A percentile compares a stretch with the other conserved stretches of the same genome.
Evolutionary conservation across 2,329 filamentous ascomycete genomes (phyloP).

Genomic region (Aspergillus alliaceus): DNA sequence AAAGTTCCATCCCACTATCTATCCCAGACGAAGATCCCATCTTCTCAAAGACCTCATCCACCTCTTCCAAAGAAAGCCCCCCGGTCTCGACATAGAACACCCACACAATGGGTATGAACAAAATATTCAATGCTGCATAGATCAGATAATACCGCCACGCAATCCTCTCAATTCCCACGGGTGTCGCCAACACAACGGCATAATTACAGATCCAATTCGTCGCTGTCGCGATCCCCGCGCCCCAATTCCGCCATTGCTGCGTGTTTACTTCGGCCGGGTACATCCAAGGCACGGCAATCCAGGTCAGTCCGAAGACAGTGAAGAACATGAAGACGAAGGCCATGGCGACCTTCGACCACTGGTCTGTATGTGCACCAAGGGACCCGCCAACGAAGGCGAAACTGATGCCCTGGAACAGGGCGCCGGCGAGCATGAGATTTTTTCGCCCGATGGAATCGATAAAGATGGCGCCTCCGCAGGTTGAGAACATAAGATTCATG

Average conservation of each 20-base stretch:
- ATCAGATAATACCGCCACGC: no score
- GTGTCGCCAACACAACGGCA: no score
- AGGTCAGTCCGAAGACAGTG: constrained; percentile 52
- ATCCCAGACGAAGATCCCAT: no score
- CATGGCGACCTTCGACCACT: constrained; percentile 15
- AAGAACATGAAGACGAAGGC: constrained; percentile 56
- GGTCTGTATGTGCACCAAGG: constrained; percentile 39
- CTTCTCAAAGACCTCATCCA: no score
- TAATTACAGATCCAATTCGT: no score
- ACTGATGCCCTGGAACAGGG: constrained; percentile 52
- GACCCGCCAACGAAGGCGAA: constrained; percentile 54
- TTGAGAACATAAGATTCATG: constrained; percentile 51
- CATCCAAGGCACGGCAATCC: constrained; percentile 41
- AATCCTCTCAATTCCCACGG: no score
- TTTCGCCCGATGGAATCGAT: constrained; percentile 56
- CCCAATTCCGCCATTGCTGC: constrained; percentile 49
- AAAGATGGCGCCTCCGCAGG: constrained; percentile 47
- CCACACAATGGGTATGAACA: no score
- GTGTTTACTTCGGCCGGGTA: constrained; percentile 48
- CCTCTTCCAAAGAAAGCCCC: no score
- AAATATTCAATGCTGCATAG: no score
- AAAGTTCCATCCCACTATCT: no score
- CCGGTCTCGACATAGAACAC: no score
- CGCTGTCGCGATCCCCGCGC: constrained; percentile 48
- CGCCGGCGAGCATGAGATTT: constrained; percentile 58